A percentile compares a stretch with the other conserved stretches of the same genome.
Conservation (phyloP, 1,284 basidiomycete genomes). For the Fomitopsis pinicola region DNA sequence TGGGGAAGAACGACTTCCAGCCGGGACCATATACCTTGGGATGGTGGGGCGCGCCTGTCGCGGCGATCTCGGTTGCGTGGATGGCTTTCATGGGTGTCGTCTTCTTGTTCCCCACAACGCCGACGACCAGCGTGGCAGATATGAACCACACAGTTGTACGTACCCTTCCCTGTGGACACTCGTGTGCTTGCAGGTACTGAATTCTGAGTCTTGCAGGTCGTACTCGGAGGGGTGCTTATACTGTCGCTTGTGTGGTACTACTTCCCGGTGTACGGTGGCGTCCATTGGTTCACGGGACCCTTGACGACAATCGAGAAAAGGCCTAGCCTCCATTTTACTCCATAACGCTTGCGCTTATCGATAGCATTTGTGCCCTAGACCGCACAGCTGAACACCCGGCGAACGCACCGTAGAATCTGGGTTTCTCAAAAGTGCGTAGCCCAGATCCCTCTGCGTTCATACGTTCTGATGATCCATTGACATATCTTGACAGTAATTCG, state of each 20-base stretch:
- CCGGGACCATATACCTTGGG: constrained; percentile 59
- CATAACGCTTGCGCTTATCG: too few species aligned
- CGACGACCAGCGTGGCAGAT: constrained; percentile 35
- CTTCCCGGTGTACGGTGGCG: constrained; percentile 63
- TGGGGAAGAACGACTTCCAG: constrained; percentile 47
- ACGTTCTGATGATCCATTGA: too few species aligned
- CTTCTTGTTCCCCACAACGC: constrained; percentile 59
- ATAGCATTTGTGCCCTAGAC: too few species aligned
- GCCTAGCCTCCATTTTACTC: too few species aligned
- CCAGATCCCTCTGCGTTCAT: too few species aligned
- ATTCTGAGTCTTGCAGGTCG: constrained; percentile 25
- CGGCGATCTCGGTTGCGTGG: constrained; percentile 46
- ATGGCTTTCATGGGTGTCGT: constrained; percentile 60
- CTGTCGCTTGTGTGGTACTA: constrained; percentile 63
- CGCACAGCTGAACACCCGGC: too few species aligned
- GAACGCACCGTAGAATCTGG: too few species aligned
- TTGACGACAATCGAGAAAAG: constrained; percentile 22
- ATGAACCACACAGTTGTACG: constrained; percentile 68
- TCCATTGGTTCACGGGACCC: constrained; percentile 67
- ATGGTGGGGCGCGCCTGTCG: constrained; percentile 36
- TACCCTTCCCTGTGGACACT: not conserved
- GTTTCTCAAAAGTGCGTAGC: too few species aligned
- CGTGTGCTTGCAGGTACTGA: not conserved
- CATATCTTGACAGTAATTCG: too few species aligned
- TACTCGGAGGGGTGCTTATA: constrained; percentile 52